Percentiles rank a stretch among this genome's conserved stretches.
Evolutionary conservation across 2,329 filamentous ascomycete species (phyloP).

Genomic region (Xylaria multiplex): DNA sequence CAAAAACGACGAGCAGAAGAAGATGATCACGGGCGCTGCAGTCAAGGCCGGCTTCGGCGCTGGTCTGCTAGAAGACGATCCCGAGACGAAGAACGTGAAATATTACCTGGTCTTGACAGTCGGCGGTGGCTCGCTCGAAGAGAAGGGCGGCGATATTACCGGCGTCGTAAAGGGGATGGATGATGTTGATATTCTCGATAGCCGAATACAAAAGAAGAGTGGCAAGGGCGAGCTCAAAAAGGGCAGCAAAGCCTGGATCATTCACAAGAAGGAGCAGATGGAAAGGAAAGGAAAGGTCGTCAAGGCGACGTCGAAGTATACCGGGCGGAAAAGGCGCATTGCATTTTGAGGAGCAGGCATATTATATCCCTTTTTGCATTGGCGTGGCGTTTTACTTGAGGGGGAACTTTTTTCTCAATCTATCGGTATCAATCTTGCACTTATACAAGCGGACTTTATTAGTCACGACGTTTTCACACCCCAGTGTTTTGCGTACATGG

Average conservation of each 20-base stretch:
- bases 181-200: conserved; percentile 82
- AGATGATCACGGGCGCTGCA: conserved; percentile 91
- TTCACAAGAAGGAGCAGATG: conserved; percentile 92
- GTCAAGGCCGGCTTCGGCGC: conserved; percentile 95
- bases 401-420: conserved; percentile 9
- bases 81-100: conserved; percentile 95
- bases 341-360: conserved; percentile 67
- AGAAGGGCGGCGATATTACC: conserved; percentile 80
- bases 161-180: conserved; percentile 91
- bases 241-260: conserved; percentile 84
- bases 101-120: conserved; percentile 95
- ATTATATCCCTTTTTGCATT: conserved; percentile 41
- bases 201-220: conserved; percentile 62
- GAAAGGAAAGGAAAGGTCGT: conserved; percentile 94
- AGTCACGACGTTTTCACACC: not conserved
- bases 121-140: conserved; percentile 66
- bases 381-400: conserved; percentile 41
- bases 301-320: conserved; percentile 92
- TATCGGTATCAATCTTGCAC: conserved; percentile 11
- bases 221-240: conserved; percentile 72
- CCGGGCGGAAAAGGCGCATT: conserved; percentile 83
- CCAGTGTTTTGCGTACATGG: not conserved
- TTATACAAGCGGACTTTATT: not conserved
- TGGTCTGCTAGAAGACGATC: conserved; percentile 93
- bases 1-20: conserved; percentile 90